These are phyloP conservation scores for Phalaenopsis aphrodite DNA, from an alignment of 106 monocot species.

Conservation along the genomic window DNA sequence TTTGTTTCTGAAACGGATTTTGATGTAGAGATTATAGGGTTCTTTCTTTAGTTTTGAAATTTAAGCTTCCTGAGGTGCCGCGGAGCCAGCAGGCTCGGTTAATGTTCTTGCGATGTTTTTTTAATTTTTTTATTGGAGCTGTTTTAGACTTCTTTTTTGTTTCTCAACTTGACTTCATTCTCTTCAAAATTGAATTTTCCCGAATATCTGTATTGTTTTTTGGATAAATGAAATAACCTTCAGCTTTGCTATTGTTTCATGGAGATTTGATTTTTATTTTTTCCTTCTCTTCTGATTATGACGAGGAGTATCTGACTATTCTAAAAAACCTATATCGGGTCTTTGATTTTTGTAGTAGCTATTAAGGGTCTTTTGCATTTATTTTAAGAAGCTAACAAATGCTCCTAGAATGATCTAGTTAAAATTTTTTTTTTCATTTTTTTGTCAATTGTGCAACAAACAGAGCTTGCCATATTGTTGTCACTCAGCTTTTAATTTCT, in stretches of 20 bases:
- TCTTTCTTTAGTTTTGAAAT: not conserved
- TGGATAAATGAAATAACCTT: not conserved
- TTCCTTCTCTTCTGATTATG: not conserved
- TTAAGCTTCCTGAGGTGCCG: not conserved
- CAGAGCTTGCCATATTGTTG: too few species aligned
- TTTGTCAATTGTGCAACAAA: too few species aligned
- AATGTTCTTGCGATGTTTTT: not conserved
- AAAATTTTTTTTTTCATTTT: too few species aligned
- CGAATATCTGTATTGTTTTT: not conserved
- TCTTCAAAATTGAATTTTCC: too few species aligned
- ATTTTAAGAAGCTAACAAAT: too few species aligned
- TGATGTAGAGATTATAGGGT: not conserved
- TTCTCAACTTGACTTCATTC: not conserved
- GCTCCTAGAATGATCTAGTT: too few species aligned
- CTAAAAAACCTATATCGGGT: not conserved
- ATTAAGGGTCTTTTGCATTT: too few species aligned
- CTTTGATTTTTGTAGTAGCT: too few species aligned
- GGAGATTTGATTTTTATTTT: not conserved
- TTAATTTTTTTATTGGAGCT: not conserved
- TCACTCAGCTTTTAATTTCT: too few species aligned
- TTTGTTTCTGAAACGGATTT: not conserved
- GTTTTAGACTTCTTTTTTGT: not conserved
- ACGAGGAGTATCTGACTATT: not conserved
- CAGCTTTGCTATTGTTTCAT: not conserved
- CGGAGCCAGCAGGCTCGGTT: not conserved